Conservation (phyloP, 1,284 basidiomycete species). For the Pyrrhoderma lamaoense region DNA sequence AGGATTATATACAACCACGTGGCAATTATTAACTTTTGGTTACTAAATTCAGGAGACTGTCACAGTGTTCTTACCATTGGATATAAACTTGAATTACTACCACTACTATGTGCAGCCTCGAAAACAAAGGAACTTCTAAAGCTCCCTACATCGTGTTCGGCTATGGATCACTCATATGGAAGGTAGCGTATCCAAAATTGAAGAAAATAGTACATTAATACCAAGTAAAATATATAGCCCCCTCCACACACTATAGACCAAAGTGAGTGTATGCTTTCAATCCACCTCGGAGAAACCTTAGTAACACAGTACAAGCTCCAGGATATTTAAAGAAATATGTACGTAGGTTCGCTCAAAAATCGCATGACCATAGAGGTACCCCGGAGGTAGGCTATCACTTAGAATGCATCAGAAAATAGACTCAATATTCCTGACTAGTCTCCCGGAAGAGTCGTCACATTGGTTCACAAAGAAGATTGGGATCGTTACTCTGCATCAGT, state of each 20-base stretch:
- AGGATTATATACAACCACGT: no score
- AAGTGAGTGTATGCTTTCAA: slow-evolving; percentile 34
- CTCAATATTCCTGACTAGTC: slow-evolving; percentile 33
- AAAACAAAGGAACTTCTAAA: neutral
- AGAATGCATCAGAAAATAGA: neutral
- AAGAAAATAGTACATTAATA: neutral
- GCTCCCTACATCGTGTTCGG: slow-evolving; percentile 63
- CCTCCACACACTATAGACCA: slow-evolving; percentile 60
- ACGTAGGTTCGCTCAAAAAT: slow-evolving; percentile 79
- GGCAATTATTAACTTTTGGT: no score
- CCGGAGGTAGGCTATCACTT: slow-evolving; percentile 47
- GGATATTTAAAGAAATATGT: slow-evolving; percentile 85
- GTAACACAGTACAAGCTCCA: slow-evolving; percentile 37
- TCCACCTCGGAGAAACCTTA: neutral
- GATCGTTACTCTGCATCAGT: slow-evolving; percentile 59
- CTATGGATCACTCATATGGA: slow-evolving; percentile 79
- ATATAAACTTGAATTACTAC: no score
- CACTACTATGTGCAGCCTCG: no score
- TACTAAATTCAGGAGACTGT: no score
- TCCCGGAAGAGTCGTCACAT: slow-evolving; percentile 82
- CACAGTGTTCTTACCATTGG: no score
- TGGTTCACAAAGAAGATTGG: slow-evolving; percentile 84
- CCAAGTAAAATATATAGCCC: slow-evolving; percentile 38
- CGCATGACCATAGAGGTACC: slow-evolving; percentile 82
- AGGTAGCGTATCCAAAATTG: no score